Conservation (phyloP, 208 protist genomes). For the Trypanosoma conorhini region DNA sequence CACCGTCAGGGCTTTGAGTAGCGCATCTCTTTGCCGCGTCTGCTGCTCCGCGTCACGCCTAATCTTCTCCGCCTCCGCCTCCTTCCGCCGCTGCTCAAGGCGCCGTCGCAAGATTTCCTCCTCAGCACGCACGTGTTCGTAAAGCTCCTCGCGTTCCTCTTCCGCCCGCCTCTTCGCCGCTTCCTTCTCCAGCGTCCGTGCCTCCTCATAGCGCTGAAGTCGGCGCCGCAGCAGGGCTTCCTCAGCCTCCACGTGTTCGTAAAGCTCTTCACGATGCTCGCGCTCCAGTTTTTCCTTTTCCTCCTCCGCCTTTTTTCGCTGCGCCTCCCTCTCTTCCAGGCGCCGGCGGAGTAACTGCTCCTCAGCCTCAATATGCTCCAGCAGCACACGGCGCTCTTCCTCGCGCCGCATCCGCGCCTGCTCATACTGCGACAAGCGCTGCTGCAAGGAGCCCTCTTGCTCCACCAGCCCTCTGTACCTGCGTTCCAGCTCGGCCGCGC, state of each 20-base stretch:
- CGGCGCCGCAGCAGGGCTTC: conserved; percentile 63
- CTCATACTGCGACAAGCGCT: conserved; percentile 26
- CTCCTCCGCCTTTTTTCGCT: conserved; percentile 28
- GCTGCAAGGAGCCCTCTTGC: conserved; percentile 10
- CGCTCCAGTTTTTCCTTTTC: conserved; percentile 39
- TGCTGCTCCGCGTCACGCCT: conserved; percentile 21
- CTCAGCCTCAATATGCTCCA: conserved; percentile 61
- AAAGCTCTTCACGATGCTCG: conserved; percentile 41
- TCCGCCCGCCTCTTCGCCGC: conserved; percentile 29
- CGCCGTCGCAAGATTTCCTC: conserved; percentile 65
- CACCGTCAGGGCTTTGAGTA: conserved; percentile 5
- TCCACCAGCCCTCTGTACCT: conserved; percentile 9
- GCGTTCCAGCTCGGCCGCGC: conserved; percentile 19
- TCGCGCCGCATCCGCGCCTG: conserved; percentile 27
- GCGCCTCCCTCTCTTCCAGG: conserved; percentile 34
- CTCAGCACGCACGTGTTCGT: conserved; percentile 65
- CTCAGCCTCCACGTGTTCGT: conserved; percentile 60
- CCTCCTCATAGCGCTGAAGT: conserved; percentile 48
- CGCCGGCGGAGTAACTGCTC: conserved; percentile 45
- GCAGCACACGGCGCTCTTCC: conserved; percentile 32
- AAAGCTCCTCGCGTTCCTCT: conserved; percentile 45
- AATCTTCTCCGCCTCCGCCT: conserved; percentile 22
- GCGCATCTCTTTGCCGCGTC: conserved; percentile 21
- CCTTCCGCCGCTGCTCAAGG: conserved; percentile 46
- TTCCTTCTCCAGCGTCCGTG: conserved; percentile 43